These are phyloP conservation scores for Penicillium longicatenatum DNA, from an alignment of 495 filamentous ascomycete species.

Conservation along the genomic window DNA sequence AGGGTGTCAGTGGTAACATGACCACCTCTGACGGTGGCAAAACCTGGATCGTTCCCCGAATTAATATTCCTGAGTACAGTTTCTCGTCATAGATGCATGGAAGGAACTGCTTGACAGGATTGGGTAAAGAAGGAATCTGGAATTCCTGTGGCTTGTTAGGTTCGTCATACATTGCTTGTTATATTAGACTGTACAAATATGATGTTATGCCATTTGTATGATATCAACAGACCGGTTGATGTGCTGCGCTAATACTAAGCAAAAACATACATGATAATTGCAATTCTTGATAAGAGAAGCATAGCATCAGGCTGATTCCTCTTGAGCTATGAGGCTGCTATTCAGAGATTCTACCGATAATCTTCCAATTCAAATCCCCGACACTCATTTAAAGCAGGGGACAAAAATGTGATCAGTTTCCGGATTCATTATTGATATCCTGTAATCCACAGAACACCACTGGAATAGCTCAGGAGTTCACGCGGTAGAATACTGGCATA, in stretches of 20 bases:
- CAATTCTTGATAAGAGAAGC: too few species aligned
- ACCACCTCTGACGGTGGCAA: constrained; percentile 39
- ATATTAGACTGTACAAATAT: background rate
- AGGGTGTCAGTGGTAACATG: constrained; percentile 39
- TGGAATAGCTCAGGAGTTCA: constrained; percentile 2
- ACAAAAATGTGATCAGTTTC: background rate
- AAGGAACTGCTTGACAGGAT: background rate
- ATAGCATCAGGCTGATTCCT: too few species aligned
- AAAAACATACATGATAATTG: background rate
- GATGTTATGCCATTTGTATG: background rate
- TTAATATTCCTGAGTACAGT: constrained; percentile 36
- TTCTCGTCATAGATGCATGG: constrained; percentile 10
- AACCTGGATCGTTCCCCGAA: constrained; percentile 41
- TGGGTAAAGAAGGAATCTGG: background rate
- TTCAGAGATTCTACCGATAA: too few species aligned
- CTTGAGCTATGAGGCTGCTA: too few species aligned
- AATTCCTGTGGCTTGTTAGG: background rate
- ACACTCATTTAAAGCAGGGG: background rate
- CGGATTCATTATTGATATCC: background rate
- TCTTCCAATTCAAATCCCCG: background rate
- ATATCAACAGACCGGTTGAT: background rate
- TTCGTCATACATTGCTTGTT: background rate
- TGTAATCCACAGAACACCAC: background rate
- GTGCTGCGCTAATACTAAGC: background rate
- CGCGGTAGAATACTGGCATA: constrained; percentile 51